These are phyloP conservation scores for Rubia occidens DNA, from an alignment of 305 asterid species.

Conservation along the genomic window DNA sequence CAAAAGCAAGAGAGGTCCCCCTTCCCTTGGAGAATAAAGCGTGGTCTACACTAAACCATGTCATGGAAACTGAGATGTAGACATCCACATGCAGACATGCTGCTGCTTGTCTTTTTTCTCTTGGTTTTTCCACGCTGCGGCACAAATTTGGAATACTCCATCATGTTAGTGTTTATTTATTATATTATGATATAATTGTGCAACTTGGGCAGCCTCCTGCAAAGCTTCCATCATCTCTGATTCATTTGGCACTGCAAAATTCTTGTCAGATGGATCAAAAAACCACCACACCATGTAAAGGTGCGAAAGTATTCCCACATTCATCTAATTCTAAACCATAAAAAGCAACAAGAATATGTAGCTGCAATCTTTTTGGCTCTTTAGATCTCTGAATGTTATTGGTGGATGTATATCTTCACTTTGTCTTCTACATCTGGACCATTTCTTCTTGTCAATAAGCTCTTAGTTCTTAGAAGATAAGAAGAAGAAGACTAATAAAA, in stretches of 20 bases:
- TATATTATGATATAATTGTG: not conserved
- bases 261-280: slow-evolving; percentile 12
- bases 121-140: slow-evolving; percentile 26
- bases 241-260: slow-evolving; percentile 17
- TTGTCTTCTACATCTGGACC: not conserved
- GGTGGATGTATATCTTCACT: slow-evolving; percentile 3
- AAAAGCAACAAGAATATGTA: not conserved
- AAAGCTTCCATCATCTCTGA: slow-evolving; percentile 22
- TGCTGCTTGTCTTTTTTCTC: slow-evolving; percentile 33
- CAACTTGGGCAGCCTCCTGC: slow-evolving; percentile 23
- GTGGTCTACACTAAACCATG: slow-evolving; percentile 16
- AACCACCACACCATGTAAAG: slow-evolving; percentile 11
- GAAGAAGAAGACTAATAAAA: not conserved
- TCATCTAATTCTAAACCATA: not conserved
- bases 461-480: not conserved
- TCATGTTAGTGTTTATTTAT: slow-evolving; percentile 11
- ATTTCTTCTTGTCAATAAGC: not conserved
- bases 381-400: slow-evolving; percentile 1
- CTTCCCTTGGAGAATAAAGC: slow-evolving; percentile 17
- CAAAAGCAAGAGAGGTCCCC: slow-evolving; percentile 3
- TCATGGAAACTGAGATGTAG: slow-evolving; percentile 27
- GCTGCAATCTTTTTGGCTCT: slow-evolving; percentile 8
- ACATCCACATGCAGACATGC: slow-evolving; percentile 50
- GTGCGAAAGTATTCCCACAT: slow-evolving; percentile 1
- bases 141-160: slow-evolving; percentile 15